phyloP scores from a whole-genome alignment of 2,329 filamentous ascomycete genomes.

The Cercospora sp. region DNA sequence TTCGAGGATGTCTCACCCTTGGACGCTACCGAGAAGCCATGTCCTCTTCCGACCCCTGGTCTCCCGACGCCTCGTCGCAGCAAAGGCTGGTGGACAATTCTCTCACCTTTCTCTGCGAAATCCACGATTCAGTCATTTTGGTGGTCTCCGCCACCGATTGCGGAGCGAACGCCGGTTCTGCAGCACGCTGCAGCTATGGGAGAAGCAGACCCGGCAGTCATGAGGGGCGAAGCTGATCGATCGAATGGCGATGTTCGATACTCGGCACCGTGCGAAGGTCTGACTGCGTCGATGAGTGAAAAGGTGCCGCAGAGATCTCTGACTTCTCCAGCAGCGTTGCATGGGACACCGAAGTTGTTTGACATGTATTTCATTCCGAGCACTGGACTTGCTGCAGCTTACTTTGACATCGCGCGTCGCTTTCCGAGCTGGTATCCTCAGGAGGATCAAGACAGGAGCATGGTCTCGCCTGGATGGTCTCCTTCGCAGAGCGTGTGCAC shows the following conservation, averaged over 20 bases:
- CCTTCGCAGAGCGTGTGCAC: conserved; percentile 32
- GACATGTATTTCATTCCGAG: conserved; percentile 38
- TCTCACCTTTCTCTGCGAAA: conserved; percentile 63
- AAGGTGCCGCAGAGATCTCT: conserved; percentile 29
- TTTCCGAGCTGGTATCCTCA: conserved; percentile 25
- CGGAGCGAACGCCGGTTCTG: conserved; percentile 26
- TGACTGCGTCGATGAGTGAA: not conserved
- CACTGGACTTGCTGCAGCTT: conserved; percentile 37
- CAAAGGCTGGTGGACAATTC: conserved; percentile 75
- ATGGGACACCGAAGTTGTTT: conserved; percentile 20
- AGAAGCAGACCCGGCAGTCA: conserved; percentile 18
- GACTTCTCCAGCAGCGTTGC: conserved; percentile 34
- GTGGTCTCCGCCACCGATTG: conserved; percentile 28
- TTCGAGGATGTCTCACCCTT: conserved; percentile 40
- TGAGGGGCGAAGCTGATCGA: not conserved
- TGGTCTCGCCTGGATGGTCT: conserved; percentile 26
- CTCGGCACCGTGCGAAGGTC: conserved; percentile 26
- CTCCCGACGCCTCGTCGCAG: conserved; percentile 59
- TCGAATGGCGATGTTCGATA: conserved; percentile 26
- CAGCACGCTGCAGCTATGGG: conserved; percentile 31
- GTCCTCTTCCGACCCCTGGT: conserved; percentile 18
- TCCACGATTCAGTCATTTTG: conserved; percentile 29
- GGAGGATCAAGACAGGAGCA: not conserved
- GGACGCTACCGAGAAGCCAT: not conserved
- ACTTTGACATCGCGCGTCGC: conserved; percentile 33